phyloP scores from a whole-genome alignment of 1,284 basidiomycete species.

The Melampsora larici-populina region DNA sequence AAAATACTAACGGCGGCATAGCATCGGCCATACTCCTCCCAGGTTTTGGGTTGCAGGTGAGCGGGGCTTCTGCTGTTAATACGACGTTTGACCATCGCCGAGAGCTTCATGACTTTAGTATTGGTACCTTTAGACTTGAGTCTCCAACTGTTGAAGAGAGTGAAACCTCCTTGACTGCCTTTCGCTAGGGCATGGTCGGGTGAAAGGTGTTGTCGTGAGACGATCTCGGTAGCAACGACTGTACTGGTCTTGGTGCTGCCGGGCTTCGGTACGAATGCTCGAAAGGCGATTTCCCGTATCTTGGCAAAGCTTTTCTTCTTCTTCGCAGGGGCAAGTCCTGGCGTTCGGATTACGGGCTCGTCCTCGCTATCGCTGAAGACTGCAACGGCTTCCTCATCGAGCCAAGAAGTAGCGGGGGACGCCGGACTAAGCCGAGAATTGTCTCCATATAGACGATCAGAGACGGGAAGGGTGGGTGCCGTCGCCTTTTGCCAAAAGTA shows the following conservation, averaged over 20 bases:
- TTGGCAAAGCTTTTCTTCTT: slow-evolving; percentile 12
- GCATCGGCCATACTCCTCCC: slow-evolving; percentile 46
- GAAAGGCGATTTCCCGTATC: slow-evolving; percentile 7
- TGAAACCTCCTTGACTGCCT: not conserved
- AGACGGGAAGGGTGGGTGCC: too few species aligned
- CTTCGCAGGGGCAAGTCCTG: not conserved
- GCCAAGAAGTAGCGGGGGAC: not conserved
- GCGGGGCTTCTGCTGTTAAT: slow-evolving; percentile 46
- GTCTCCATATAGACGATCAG: not conserved
- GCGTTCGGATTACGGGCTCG: not conserved
- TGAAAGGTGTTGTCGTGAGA: not conserved
- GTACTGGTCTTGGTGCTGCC: not conserved
- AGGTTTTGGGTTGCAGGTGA: slow-evolving; percentile 47
- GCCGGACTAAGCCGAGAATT: not conserved
- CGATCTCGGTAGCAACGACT: slow-evolving; percentile 2
- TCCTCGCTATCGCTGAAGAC: slow-evolving; percentile 37
- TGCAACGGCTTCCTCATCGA: slow-evolving; percentile 11
- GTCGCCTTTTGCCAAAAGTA: slow-evolving; percentile 38
- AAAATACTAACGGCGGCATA: slow-evolving; percentile 46
- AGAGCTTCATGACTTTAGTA: slow-evolving; percentile 11
- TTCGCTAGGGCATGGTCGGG: not conserved
- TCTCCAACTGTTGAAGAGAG: slow-evolving; percentile 13
- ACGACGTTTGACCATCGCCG: slow-evolving; percentile 7
- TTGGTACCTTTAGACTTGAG: slow-evolving; percentile 2
- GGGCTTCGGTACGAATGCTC: slow-evolving; percentile 2